A percentile compares a stretch with the other conserved stretches of the same genome.
These are phyloP conservation scores for Stachybotrys elegans DNA, from an alignment of 2,329 filamentous ascomycete genomes.

Conservation along the genomic window DNA sequence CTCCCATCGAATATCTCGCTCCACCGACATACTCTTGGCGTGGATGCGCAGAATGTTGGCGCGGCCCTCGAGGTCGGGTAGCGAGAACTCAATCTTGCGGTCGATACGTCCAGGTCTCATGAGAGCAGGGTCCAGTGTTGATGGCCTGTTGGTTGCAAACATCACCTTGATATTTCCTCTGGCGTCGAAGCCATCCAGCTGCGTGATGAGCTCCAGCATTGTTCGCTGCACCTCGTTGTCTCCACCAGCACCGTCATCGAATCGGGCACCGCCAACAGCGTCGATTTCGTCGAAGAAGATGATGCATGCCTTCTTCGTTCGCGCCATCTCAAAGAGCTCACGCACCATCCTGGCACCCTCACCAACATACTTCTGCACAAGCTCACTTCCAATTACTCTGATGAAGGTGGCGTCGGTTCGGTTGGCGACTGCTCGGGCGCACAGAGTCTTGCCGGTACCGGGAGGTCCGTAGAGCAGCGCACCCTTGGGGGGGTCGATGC, in stretches of 20 bases:
- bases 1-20: conserved; percentile 98
- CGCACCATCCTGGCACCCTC: conserved; percentile 98
- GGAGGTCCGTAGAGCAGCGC: conserved; percentile 94
- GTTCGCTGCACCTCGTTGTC: conserved; percentile 98
- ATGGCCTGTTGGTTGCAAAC: conserved; percentile 97
- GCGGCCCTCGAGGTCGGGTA: conserved; percentile 93
- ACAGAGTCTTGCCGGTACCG: conserved; percentile 98
- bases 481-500: conserved; percentile 97
- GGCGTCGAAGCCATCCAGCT: conserved; percentile 93
- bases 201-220: conserved; percentile 96
- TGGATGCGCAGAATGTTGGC: conserved; percentile 98
- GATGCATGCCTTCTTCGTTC: conserved; percentile 99
- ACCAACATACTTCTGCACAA: conserved; percentile 98
- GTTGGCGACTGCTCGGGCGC: conserved; percentile 94
- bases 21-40: conserved; percentile 99
- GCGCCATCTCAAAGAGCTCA: conserved; percentile 98
- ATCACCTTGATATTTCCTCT: conserved; percentile 99
- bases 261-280: conserved; percentile 90
- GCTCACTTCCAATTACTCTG: conserved; percentile 92
- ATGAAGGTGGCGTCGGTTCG: conserved; percentile 98
- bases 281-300: conserved; percentile 98
- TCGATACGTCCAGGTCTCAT: conserved; percentile 98
- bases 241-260: conserved; percentile 92
- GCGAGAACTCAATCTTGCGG: conserved; percentile 96
- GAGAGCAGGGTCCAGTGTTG: conserved; percentile 90